phyloP scores from a whole-genome alignment of 805 yeast genomes.

The Candida taoyuanica region DNA sequence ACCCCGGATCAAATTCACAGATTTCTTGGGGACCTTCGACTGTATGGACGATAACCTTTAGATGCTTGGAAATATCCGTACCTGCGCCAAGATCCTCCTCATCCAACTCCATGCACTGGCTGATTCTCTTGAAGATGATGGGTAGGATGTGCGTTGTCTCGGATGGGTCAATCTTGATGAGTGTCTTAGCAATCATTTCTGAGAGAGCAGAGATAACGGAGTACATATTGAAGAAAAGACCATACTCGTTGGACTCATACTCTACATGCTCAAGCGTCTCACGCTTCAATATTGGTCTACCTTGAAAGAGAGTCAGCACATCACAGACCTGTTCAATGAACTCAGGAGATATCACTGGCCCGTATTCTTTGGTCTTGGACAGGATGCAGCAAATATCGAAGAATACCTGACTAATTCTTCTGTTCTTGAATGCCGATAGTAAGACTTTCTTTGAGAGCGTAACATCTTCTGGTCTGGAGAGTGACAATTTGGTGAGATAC shows the following conservation, averaged over 20 bases:
- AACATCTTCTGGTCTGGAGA: conserved; percentile 40
- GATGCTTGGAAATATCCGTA: conserved; percentile 11
- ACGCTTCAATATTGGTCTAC: conserved; percentile 67
- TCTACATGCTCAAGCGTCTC: conserved; percentile 82
- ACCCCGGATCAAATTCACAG: conserved; percentile 39
- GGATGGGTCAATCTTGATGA: conserved; percentile 18
- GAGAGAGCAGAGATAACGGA: conserved; percentile 63
- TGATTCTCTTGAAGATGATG: conserved; percentile 11
- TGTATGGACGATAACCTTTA: conserved; percentile 16
- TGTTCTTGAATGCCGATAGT: conserved; percentile 44
- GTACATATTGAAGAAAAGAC: conserved; percentile 32
- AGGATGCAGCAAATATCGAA: conserved; percentile 76
- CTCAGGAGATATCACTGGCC: conserved; percentile 37
- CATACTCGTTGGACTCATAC: conserved; percentile 76
- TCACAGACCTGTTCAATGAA: conserved; percentile 60
- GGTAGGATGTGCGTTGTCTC: conserved; percentile 5
- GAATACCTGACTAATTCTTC: conserved; percentile 75
- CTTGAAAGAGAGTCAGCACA: conserved; percentile 66
- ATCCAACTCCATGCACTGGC: not conserved
- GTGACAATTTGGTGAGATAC: conserved; percentile 51
- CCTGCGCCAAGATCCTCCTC: not conserved
- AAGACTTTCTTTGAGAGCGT: conserved; percentile 24
- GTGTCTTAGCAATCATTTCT: conserved; percentile 47
- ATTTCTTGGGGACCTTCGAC: conserved; percentile 25
- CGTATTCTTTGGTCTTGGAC: conserved; percentile 58